phyloP scores from a whole-genome alignment of 495 filamentous ascomycete genomes.

The Tuber indicum region DNA sequence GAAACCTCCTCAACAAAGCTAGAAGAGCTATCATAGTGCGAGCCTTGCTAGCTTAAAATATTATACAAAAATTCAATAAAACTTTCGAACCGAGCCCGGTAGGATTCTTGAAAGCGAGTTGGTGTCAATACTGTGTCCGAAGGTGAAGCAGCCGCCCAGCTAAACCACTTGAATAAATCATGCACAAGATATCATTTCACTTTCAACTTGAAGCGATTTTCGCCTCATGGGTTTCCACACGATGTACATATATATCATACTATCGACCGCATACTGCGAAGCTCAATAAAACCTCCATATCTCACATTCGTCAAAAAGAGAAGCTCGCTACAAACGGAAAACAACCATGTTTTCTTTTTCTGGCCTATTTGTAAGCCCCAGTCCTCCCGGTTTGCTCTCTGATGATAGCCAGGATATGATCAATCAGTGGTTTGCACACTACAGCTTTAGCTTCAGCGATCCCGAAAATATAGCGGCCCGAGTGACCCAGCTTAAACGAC shows the following conservation, averaged over 20 bases:
- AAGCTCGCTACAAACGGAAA: background rate
- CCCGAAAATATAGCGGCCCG: background rate
- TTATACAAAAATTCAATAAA: background rate
- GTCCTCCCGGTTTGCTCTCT: background rate
- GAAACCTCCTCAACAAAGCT: background rate
- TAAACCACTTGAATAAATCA: constrained; percentile 1
- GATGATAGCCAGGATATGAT: background rate
- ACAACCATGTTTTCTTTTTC: background rate
- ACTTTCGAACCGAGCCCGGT: background rate
- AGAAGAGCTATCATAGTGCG: background rate
- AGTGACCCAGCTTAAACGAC: background rate
- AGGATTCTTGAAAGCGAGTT: background rate
- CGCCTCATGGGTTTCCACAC: background rate
- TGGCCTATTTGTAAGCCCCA: background rate
- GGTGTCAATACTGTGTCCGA: background rate
- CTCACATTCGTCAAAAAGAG: background rate
- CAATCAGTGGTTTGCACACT: background rate
- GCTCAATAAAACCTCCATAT: background rate
- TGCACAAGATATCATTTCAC: constrained; percentile 2
- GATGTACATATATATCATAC: background rate
- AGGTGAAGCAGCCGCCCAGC: background rate
- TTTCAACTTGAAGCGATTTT: background rate
- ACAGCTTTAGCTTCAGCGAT: background rate
- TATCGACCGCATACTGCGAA: background rate
- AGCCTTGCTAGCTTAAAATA: background rate